These are phyloP conservation scores for Fonsecaea erecta DNA, from an alignment of 2,329 filamentous ascomycete species.

Conservation along the genomic window DNA sequence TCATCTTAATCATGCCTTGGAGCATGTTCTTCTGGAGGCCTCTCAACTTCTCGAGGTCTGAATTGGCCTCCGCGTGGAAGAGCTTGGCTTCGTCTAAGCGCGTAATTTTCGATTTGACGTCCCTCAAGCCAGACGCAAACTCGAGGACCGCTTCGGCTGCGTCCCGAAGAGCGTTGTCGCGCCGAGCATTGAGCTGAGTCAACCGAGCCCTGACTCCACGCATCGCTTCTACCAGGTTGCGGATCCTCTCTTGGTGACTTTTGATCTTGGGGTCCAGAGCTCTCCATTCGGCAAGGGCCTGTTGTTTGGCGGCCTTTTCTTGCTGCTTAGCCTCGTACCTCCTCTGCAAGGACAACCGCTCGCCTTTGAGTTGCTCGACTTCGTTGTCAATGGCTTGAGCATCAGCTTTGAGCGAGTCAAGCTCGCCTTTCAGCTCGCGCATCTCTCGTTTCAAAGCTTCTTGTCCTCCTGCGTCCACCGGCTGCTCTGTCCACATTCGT, in stretches of 20 bases:
- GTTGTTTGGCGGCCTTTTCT: slow-evolving; percentile 65
- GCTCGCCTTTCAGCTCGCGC: slow-evolving; percentile 47
- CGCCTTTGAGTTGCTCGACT: slow-evolving; percentile 40
- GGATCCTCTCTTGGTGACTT: slow-evolving; percentile 53
- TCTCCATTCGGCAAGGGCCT: slow-evolving; percentile 57
- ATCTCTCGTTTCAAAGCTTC: slow-evolving; percentile 61
- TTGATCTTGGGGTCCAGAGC: slow-evolving; percentile 43
- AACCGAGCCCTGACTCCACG: slow-evolving; percentile 54
- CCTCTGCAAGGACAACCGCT: slow-evolving; percentile 29
- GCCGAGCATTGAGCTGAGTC: slow-evolving; percentile 57
- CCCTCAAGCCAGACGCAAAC: slow-evolving; percentile 65
- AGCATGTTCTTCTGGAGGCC: slow-evolving; percentile 66
- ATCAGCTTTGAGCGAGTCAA: slow-evolving; percentile 42
- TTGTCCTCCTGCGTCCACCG: slow-evolving; percentile 67
- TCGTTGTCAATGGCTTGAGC: slow-evolving; percentile 35
- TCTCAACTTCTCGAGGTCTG: slow-evolving; percentile 73
- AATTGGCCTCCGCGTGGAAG: slow-evolving; percentile 76
- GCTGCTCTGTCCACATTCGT: slow-evolving; percentile 74
- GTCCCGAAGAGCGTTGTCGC: slow-evolving; percentile 61
- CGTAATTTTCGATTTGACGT: slow-evolving; percentile 65
- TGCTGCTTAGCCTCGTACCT: slow-evolving; percentile 20
- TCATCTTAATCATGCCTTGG: slow-evolving; percentile 48
- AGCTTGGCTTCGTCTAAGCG: slow-evolving; percentile 72
- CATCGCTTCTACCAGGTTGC: slow-evolving; percentile 48
- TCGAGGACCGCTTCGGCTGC: slow-evolving; percentile 62